Conservation (phyloP, 2,329 filamentous ascomycete species). For the Neofusicoccum ribis region DNA sequence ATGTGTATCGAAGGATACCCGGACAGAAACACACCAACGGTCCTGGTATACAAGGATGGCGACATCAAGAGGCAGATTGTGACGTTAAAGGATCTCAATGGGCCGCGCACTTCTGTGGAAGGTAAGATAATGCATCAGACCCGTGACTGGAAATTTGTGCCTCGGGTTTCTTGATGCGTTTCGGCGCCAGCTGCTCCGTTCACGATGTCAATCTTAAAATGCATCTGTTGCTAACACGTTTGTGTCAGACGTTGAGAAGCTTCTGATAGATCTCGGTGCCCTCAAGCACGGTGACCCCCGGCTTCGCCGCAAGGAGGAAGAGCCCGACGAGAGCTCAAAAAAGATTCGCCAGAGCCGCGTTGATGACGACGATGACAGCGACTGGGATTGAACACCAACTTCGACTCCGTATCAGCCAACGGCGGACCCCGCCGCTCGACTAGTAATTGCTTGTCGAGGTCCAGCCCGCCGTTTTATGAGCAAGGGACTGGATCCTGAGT, state of each 20-base stretch:
- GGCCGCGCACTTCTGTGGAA: constrained; percentile 41
- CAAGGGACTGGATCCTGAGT: not conserved
- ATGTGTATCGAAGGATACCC: constrained; percentile 97
- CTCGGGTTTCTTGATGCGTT: not conserved
- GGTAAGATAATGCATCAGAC: constrained; percentile 23
- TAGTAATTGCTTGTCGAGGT: not conserved
- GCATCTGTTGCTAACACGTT: constrained; percentile 4
- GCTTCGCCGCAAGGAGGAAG: constrained; percentile 60
- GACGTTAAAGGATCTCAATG: constrained; percentile 78
- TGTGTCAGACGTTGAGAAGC: constrained; percentile 68
- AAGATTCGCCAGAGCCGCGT: constrained; percentile 52
- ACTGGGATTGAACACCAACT: constrained; percentile 55
- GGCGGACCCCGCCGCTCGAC: not conserved
- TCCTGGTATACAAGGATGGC: constrained; percentile 87
- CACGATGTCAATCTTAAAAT: not conserved
- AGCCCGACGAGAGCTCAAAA: constrained; percentile 56
- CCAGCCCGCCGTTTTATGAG: not conserved
- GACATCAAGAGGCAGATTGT: constrained; percentile 91
- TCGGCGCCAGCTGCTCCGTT: not conserved
- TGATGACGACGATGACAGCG: constrained; percentile 54
- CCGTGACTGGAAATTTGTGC: not conserved
- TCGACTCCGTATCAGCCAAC: not conserved
- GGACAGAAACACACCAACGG: constrained; percentile 90
- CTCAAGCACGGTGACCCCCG: constrained; percentile 77
- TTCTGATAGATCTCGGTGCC: constrained; percentile 81